A percentile compares a stretch with the other conserved stretches of the same genome.
Evolutionary conservation across 2,329 filamentous ascomycete genomes (phyloP).

Genomic region (Aspergillus felis): DNA sequence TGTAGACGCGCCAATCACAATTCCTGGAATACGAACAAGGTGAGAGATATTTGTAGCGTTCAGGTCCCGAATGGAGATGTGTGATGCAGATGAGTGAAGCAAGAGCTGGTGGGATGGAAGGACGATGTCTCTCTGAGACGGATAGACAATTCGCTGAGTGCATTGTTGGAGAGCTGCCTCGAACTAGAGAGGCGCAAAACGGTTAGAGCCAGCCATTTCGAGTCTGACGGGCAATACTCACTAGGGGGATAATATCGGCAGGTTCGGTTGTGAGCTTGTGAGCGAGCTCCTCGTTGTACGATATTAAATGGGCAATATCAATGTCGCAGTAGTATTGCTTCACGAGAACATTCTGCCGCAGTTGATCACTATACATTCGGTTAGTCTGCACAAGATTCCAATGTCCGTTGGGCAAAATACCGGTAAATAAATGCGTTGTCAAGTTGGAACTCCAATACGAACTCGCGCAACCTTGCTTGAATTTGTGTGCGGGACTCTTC

Average conservation of each 20-base stretch:
- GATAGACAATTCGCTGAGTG: conserved; percentile 89
- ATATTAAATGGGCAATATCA: conserved; percentile 92
- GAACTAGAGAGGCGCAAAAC: conserved; percentile 56
- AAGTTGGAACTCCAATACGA: conserved; percentile 88
- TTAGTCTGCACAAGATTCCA: conserved; percentile 5
- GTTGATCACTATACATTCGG: conserved; percentile 67
- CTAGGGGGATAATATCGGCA: conserved; percentile 85
- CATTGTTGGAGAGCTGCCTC: conserved; percentile 86
- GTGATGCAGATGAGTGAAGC: conserved; percentile 83
- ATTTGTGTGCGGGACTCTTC: conserved; percentile 68
- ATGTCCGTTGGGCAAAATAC: conserved; percentile 44
- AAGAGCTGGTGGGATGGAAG: conserved; percentile 92
- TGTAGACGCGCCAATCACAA: conserved; percentile 94
- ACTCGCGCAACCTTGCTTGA: conserved; percentile 78
- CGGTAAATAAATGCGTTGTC: conserved; percentile 95
- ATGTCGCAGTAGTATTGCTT: conserved; percentile 96
- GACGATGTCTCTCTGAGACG: conserved; percentile 61
- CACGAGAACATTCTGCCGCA: conserved; percentile 88
- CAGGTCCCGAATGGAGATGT: conserved; percentile 89
- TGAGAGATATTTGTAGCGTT: conserved; percentile 89
- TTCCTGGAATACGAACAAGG: conserved; percentile 94
- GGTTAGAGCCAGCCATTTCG: neutral
- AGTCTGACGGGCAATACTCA: conserved; percentile 42
- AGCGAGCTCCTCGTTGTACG: conserved; percentile 91
- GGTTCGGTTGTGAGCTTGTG: conserved; percentile 86